These are phyloP conservation scores for Meripilus lineatus DNA, from an alignment of 1,284 basidiomycete species.

Conservation along the genomic window DNA sequence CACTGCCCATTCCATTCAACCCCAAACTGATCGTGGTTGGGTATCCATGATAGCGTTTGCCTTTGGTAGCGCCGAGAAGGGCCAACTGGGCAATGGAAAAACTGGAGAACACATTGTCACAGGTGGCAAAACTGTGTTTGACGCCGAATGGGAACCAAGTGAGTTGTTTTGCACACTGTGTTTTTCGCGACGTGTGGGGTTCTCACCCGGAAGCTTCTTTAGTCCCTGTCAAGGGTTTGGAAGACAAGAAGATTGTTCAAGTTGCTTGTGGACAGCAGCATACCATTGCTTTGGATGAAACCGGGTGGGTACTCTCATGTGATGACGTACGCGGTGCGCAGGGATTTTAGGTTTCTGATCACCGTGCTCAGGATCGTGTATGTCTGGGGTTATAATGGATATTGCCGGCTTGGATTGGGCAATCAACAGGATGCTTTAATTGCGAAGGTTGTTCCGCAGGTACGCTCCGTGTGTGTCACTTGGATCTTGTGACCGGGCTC, in stretches of 20 bases:
- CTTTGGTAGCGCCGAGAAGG: slow-evolving; percentile 89
- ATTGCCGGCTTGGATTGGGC: slow-evolving; percentile 78
- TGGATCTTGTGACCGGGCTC: slow-evolving; percentile 1
- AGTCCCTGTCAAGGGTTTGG: slow-evolving; percentile 71
- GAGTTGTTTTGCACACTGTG: slow-evolving; percentile 22
- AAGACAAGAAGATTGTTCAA: slow-evolving; percentile 72
- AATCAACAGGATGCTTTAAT: slow-evolving; percentile 79
- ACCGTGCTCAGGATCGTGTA: slow-evolving; percentile 55
- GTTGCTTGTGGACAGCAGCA: slow-evolving; percentile 89
- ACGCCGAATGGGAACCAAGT: slow-evolving; percentile 77
- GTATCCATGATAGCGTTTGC: slow-evolving; percentile 59
- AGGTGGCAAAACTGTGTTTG: slow-evolving; percentile 78
- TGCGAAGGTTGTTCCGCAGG: slow-evolving; percentile 76
- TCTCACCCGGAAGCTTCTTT: slow-evolving; percentile 10
- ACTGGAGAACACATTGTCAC: slow-evolving; percentile 86
- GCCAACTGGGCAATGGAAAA: slow-evolving; percentile 87
- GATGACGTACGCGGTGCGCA: not conserved
- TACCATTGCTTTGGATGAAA: slow-evolving; percentile 74
- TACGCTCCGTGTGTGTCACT: slow-evolving; percentile 16
- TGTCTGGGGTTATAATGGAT: slow-evolving; percentile 85
- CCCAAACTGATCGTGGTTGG: slow-evolving; percentile 4
- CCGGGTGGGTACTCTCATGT: slow-evolving; percentile 44
- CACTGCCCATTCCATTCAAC: slow-evolving; percentile 6
- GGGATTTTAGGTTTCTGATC: not conserved
- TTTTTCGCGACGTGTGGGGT: slow-evolving; percentile 7